Base-by-base conservation (phyloP, 768 basidiomycete species). In the Paxillus ammoniavirescens region DNA sequence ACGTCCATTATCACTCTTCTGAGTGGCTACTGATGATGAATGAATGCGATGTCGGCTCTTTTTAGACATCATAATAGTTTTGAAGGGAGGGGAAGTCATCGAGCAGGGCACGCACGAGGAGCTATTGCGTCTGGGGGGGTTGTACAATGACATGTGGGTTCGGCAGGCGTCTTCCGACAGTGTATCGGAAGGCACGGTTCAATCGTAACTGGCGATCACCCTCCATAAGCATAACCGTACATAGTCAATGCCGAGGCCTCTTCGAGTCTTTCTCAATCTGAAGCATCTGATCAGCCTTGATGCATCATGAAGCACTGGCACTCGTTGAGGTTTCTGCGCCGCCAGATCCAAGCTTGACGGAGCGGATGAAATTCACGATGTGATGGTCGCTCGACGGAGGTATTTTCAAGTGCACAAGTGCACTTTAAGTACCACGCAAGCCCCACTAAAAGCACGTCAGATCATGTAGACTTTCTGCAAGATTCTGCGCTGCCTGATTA, bases 21-120 rank as follows among this genome's bases (percentile, higher is more conserved):
- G 15, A n/a, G 8, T 17, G 21, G 14, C 21, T 30, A 41, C 53
- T 54, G 21, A 60, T 18, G 21, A 35, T 9, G n/a, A 15, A 12
- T 13, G 10, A 28, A 30, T 7, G 15, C 9, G 26, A 21, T n/a
- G 8, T 35, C 2, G 10, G 17, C 18, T 48, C 35, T 8, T 50
- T 30, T 31, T 64, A 87, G 96, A 99, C 66, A 71, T 93, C 13
- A 98, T 98, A 68, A 90, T 99, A 45, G 95, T 98, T 12, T 79
- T 99, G 47, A 85, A 82, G 65, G 90, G 94, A n/a, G 97, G 97
- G 0, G 71, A 81, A 47, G 91, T 98, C 3, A 86, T 87, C 6
- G 97, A 99, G 69, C 83, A 96, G 69, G 97, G 97, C 10, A 93
- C 91, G 0, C 97, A 98, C 66, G 89, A 93, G 36, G 85, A 92